Base-by-base conservation (phyloP, 345 rosid species). In the Syzygium aromaticum region DNA sequence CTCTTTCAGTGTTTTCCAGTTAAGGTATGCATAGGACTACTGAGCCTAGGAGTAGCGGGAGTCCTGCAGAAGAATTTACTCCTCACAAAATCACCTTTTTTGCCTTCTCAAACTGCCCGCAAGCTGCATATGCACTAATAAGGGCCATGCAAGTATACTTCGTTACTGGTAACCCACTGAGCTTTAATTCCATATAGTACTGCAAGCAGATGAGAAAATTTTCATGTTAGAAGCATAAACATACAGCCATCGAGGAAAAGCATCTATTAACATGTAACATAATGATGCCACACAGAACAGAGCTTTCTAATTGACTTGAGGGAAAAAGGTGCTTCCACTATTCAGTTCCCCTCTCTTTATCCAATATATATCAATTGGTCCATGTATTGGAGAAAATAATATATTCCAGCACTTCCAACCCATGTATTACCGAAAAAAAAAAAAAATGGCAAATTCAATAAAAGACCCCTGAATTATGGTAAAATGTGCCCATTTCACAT, bases 81-180 rank as follows among this genome's bases (percentile, higher is more conserved):
- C 83, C 6, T 7, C 23, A 51, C 61, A 16, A 63, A 49, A 25
- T 56, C 92, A 98, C 99, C 99, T 92, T 93, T 90, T 95, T 95
- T 84, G 99, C 96, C 90, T 95, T 95, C 89, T 95, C 98, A 92
- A 94, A 91, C 85, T 92, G 92, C 84, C 98, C 96, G 87, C 92
- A 93, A 85, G 92, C 84, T 90, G 94, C 91, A 90, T 94, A 95
- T 86, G 98, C 99, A 91, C 91, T 95, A 86, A 97, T 90, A 8
- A 95, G 95, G 54, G 95, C 91, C 97, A 94, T 95, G 89, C 85
- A 95, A 78, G 93, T 82, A 38, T 93, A 88, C 93, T 94, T 98
- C n/a, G 95, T 91, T 56, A 67, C 77, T 88, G 86, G 92, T 89
- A 93, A 83, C 88, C 94, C 92, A 19, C 89, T 54, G 85, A 51